A percentile compares a stretch with the other conserved stretches of the same genome.
These are phyloP conservation scores for Pseudogymnoascus sp. DNA, from an alignment of 2,329 filamentous ascomycete species.

Conservation along the genomic window DNA sequence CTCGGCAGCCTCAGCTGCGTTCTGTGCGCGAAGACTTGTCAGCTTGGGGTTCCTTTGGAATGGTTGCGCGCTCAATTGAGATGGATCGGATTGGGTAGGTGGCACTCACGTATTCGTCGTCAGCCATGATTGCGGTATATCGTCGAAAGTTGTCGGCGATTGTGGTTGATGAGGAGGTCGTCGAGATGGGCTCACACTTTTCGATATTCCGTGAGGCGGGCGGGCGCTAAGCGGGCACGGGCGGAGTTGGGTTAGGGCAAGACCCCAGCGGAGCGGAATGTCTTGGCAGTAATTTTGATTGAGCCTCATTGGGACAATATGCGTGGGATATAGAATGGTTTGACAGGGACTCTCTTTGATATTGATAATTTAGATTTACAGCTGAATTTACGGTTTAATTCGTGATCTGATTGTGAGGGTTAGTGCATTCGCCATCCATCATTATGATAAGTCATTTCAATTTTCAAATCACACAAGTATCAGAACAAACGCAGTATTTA, in stretches of 20 bases:
- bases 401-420: neutral
- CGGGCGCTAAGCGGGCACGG: neutral
- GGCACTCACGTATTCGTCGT: constrained; percentile 62
- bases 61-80: neutral
- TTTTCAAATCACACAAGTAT: constrained; percentile 13
- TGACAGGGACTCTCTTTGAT: neutral
- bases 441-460: neutral
- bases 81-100: constrained; percentile 14
- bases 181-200: constrained; percentile 7
- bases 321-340: neutral
- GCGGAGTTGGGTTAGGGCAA: constrained; percentile 7
- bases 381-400: neutral
- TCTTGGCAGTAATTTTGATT: neutral
- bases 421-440: neutral
- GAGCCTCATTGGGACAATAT: neutral
- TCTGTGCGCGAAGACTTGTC: constrained; percentile 45
- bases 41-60: constrained; percentile 20
- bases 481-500: constrained; percentile 10
- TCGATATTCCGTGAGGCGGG: constrained; percentile 1
- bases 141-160: constrained; percentile 16
- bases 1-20: constrained; percentile 97
- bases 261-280: constrained; percentile 7
- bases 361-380: neutral
- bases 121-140: constrained; percentile 63
- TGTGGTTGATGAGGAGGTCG: constrained; percentile 9